Evolutionary conservation across 2,329 filamentous ascomycete genomes (phyloP), one percentile per base, ranked within the genome.

Genomic region (Gnomoniopsis sp.): DNA sequence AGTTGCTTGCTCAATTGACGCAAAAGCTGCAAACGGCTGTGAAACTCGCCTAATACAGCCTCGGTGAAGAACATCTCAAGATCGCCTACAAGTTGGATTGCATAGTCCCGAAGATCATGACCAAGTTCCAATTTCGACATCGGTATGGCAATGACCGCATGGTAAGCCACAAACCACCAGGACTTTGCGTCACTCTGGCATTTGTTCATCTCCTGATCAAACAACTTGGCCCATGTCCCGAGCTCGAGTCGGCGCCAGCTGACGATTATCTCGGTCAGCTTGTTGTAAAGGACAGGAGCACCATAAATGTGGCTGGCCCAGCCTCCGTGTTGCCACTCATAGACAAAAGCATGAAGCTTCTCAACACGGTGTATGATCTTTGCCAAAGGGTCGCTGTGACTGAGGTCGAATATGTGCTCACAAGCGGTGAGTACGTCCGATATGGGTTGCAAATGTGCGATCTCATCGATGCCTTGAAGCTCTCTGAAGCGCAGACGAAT

Each of bases 151-250:
- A 99, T 83, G 46, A 96, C 85, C 4, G 88, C 91, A 72, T 98
- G 91, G 68, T 97, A 99, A 1, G 93, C 92, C 60, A 98, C 83
- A 67, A 97, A 99, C 88, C 93, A 99, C 95, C 95, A 99, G 17
- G 89, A 88, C 66, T 87, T 88, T 2, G 93, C 92, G 68, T 91
- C 88, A 51, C 90, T 83, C 22, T 87, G 79, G 66, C 88, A 92
- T 66, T 89, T 91, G 55, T 84, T 80, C 41, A 86, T 81, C 72
- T 99, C 95, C 71, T 90, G 86, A 65, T 96, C 91, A 61, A 99
- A 88, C 3, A 99, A 74, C 46, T 88, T 89, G 38, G 90, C 87
- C 95, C 95, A 99, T 0, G 93, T 97, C 0, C 90, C 89, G 26
- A 99, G 79, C 69, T 99, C 95, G 34, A 99, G 79, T 60, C 93